phyloP scores from a whole-genome alignment of 768 basidiomycete genomes.

The Cystoderma amianthinum region DNA sequence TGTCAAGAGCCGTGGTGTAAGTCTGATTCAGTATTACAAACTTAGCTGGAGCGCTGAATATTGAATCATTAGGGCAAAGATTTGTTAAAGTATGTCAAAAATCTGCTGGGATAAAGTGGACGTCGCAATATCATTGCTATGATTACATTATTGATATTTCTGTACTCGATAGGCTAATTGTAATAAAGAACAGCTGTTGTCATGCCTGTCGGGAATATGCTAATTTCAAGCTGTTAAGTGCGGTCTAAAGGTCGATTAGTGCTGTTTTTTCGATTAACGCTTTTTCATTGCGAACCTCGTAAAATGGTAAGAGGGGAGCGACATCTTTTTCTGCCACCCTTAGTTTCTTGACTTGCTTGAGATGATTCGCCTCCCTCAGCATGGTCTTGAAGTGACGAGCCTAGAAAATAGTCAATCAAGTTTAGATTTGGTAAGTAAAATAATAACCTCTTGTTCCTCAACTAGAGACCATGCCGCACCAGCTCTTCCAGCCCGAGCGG shows the following conservation, averaged over 20 bases:
- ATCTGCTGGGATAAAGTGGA: constrained; percentile 43
- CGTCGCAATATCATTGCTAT: too few species aligned
- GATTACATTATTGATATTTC: too few species aligned
- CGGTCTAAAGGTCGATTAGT: too few species aligned
- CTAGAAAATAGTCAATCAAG: constrained; percentile 26
- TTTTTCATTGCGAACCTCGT: constrained; percentile 58
- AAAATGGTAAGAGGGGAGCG: constrained; percentile 44
- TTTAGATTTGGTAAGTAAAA: neutral
- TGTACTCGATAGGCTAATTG: neutral
- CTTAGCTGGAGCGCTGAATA: constrained; percentile 3
- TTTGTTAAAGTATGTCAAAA: constrained; percentile 65
- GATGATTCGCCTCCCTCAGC: constrained; percentile 65
- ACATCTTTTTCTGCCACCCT: constrained; percentile 59
- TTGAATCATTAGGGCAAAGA: constrained; percentile 51
- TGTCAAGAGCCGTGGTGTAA: constrained; percentile 70
- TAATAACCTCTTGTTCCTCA: constrained; percentile 77
- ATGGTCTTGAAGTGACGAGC: constrained; percentile 85
- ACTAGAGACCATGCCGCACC: constrained; percentile 95
- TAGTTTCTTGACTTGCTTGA: constrained; percentile 61
- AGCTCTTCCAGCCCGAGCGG: constrained; percentile 83
- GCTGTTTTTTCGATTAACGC: too few species aligned
- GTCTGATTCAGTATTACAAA: constrained; percentile 16
- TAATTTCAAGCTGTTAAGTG: constrained; percentile 30
- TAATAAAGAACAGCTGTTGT: neutral
- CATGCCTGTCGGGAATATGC: constrained; percentile 23